phyloP scores from a whole-genome alignment of 2,329 filamentous ascomycete species.

The Alternaria brassicae region DNA sequence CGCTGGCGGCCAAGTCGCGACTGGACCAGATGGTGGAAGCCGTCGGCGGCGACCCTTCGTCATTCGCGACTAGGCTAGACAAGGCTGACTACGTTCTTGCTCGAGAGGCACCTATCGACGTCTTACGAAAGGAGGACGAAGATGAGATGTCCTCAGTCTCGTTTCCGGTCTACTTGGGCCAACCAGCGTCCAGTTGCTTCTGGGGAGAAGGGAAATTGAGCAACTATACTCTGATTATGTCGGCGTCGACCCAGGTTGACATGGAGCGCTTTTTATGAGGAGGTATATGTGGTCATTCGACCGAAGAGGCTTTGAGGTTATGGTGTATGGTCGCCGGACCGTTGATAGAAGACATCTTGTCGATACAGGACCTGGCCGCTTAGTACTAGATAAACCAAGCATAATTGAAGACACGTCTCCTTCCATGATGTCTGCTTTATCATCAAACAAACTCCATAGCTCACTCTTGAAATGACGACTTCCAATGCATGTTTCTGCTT shows the following conservation, averaged over 20 bases:
- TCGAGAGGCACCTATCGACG: background rate
- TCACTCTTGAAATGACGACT: background rate
- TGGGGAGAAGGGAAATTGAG: background rate
- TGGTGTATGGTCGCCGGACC: background rate
- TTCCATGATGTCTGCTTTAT: background rate
- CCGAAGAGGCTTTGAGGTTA: background rate
- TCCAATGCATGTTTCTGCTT: background rate
- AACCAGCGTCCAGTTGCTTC: background rate
- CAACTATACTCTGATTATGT: background rate
- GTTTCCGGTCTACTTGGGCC: background rate
- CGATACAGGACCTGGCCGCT: background rate
- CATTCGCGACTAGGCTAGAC: background rate
- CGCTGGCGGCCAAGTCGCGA: background rate
- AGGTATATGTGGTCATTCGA: background rate
- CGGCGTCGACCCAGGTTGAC: background rate
- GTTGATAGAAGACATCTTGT: background rate
- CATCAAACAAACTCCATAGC: background rate
- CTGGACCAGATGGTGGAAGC: constrained; percentile 3
- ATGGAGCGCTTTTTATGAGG: background rate
- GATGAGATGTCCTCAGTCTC: background rate
- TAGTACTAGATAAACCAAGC: background rate
- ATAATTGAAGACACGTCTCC: background rate
- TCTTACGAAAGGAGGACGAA: background rate
- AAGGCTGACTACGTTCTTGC: background rate
- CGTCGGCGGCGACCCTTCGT: background rate